Conservation (phyloP, 495 filamentous ascomycete species). For the Wilcoxina mikolae region DNA sequence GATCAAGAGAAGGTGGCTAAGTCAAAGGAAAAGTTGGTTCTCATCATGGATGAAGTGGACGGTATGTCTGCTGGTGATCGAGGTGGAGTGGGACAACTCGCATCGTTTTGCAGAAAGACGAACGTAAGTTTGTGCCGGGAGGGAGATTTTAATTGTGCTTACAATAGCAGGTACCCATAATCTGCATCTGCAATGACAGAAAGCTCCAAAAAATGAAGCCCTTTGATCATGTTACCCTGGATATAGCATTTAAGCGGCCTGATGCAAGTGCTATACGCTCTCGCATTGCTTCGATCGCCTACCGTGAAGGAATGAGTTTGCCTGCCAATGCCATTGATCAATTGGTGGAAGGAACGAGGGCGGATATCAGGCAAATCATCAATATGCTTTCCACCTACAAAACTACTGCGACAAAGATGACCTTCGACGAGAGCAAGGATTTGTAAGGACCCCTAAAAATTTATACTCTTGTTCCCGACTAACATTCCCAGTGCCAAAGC, state of each 20-base stretch:
- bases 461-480: neutral
- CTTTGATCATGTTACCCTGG: conserved; percentile 69
- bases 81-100: conserved; percentile 86
- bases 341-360: conserved; percentile 82
- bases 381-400: conserved; percentile 96
- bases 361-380: conserved; percentile 94
- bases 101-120: conserved; percentile 85
- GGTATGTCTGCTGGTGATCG: conserved; percentile 97
- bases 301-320: conserved; percentile 75
- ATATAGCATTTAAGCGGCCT: conserved; percentile 76
- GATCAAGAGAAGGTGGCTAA: conserved; percentile 64
- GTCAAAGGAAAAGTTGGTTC: conserved; percentile 74
- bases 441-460: conserved; percentile 40
- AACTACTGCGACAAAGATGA: conserved; percentile 62
- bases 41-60: conserved; percentile 99
- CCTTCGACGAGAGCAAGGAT: conserved; percentile 66
- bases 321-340: conserved; percentile 78
- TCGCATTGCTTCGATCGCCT: conserved; percentile 85
- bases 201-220: conserved; percentile 92
- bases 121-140: conserved; percentile 22
- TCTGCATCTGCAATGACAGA: conserved; percentile 95
- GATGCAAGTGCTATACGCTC: conserved; percentile 79
- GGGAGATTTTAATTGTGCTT: conserved; percentile 3
- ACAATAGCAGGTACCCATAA: conserved; percentile 58
- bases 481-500: conserved; percentile 44